These are phyloP conservation scores for Physcomitrium patens DNA, from an alignment of 225 moss, liverwort and hornwort species.

Conservation along the genomic window DNA sequence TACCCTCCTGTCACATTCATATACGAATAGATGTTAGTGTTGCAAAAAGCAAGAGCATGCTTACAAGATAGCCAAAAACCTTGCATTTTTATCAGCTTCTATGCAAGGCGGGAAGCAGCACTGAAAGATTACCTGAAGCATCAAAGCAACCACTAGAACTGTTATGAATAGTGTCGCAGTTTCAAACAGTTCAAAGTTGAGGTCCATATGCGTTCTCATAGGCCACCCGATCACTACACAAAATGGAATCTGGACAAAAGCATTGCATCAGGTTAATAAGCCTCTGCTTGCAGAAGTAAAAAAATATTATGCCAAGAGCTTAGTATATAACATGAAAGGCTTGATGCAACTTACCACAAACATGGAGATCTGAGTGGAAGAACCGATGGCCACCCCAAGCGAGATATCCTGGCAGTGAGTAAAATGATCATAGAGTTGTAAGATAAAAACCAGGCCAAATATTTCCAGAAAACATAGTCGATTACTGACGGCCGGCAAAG, in stretches of 20 bases:
- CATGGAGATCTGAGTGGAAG: conserved; percentile 91
- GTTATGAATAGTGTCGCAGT: conserved; percentile 83
- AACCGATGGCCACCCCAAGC: conserved; percentile 84
- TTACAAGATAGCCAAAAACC: not conserved
- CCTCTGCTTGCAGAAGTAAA: not conserved
- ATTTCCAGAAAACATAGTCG: not conserved
- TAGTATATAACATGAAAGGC: not conserved
- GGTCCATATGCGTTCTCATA: conserved; percentile 72
- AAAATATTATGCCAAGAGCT: not conserved
- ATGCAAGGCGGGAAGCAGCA: not conserved
- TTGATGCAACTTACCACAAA: conserved; percentile 57
- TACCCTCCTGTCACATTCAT: conserved; percentile 61
- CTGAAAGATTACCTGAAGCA: conserved; percentile 56
- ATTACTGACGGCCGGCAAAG: not conserved
- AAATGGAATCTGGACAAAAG: conserved; percentile 65
- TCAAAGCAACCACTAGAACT: conserved; percentile 76
- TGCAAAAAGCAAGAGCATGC: not conserved
- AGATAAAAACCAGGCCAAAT: not conserved
- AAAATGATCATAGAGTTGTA: not conserved
- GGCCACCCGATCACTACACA: conserved; percentile 88
- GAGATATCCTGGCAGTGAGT: conserved; percentile 63
- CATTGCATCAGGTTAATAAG: not conserved
- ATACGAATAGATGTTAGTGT: not conserved
- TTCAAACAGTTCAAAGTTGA: conserved; percentile 80
- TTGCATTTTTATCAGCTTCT: not conserved